Conservation (phyloP, 2,329 filamentous ascomycete species). For the Colletotrichum noveboracense region DNA sequence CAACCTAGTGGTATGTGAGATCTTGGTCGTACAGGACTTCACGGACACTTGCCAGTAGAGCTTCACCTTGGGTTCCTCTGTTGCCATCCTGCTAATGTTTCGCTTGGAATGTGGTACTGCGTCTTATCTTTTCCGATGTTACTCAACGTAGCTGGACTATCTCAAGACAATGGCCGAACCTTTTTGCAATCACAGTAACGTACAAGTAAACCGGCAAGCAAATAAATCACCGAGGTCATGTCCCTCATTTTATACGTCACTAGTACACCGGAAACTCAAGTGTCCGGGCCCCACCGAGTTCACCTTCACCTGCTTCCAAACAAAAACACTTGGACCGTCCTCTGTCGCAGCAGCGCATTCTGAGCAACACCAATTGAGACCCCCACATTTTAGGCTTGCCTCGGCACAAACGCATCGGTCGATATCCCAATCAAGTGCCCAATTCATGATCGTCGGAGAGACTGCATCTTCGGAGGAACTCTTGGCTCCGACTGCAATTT, state of each 20-base stretch:
- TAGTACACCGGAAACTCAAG: constrained; percentile 10
- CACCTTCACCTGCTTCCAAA: neutral
- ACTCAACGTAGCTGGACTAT: neutral
- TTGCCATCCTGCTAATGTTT: neutral
- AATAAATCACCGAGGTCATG: neutral
- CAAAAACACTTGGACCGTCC: neutral
- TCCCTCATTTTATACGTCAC: constrained; percentile 16
- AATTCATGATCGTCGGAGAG: neutral
- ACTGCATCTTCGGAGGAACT: neutral
- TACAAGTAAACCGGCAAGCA: accelerated
- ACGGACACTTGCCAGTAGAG: constrained; percentile 63
- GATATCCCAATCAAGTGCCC: neutral
- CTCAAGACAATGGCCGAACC: neutral
- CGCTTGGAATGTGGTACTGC: neutral
- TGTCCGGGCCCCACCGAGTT: constrained; percentile 11
- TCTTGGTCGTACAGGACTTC: no score
- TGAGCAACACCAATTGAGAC: neutral
- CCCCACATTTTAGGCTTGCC: constrained; percentile 16
- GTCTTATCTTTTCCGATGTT: neutral
- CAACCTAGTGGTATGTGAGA: constrained; percentile 63
- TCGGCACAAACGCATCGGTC: neutral
- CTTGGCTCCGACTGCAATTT: neutral
- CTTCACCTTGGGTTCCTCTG: constrained; percentile 56
- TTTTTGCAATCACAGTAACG: neutral
- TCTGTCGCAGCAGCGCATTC: neutral